phyloP scores from a whole-genome alignment of 2,329 filamentous ascomycete genomes.

The Zymoseptoria crescenta region DNA sequence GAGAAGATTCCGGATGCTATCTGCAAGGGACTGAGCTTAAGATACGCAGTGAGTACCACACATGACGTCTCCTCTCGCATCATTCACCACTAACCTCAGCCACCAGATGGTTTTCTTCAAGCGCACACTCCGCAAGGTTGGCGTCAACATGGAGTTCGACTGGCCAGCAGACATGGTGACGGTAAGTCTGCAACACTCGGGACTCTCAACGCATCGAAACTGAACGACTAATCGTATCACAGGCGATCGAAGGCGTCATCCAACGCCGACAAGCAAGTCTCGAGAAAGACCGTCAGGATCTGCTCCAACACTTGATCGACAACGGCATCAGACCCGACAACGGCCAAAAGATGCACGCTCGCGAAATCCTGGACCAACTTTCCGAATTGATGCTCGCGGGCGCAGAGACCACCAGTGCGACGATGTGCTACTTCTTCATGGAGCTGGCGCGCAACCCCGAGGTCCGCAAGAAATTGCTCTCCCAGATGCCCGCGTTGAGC shows the following conservation, averaged over 20 bases:
- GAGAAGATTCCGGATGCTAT: conserved; percentile 5
- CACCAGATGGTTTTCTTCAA: conserved; percentile 7
- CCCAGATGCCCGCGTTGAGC: background rate
- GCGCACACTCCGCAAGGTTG: conserved; percentile 2
- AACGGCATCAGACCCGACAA: conserved; percentile 5
- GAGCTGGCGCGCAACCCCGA: conserved; percentile 5
- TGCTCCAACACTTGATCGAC: conserved; percentile 6
- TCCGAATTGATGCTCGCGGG: conserved; percentile 8
- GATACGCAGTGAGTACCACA: conserved; percentile 1
- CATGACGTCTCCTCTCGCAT: background rate
- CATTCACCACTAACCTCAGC: too few relatives aligned
- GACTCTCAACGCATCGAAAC: too few relatives aligned
- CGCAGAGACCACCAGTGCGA: conserved; percentile 6
- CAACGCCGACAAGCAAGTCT: background rate
- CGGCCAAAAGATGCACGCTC: conserved; percentile 3
- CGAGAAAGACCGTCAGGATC: background rate
- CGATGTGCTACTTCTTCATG: conserved; percentile 6
- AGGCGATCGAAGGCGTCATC: conserved; percentile 3
- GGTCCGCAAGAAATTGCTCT: conserved; percentile 2
- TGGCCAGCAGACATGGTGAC: conserved; percentile 6
- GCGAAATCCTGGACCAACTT: conserved; percentile 6
- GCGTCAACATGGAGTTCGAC: conserved; percentile 5
- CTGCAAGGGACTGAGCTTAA: background rate
- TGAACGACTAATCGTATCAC: background rate
- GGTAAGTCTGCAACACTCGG: background rate